These are phyloP conservation scores for Carpinus fangiana DNA, from an alignment of 306 rosid species.

Conservation along the genomic window DNA sequence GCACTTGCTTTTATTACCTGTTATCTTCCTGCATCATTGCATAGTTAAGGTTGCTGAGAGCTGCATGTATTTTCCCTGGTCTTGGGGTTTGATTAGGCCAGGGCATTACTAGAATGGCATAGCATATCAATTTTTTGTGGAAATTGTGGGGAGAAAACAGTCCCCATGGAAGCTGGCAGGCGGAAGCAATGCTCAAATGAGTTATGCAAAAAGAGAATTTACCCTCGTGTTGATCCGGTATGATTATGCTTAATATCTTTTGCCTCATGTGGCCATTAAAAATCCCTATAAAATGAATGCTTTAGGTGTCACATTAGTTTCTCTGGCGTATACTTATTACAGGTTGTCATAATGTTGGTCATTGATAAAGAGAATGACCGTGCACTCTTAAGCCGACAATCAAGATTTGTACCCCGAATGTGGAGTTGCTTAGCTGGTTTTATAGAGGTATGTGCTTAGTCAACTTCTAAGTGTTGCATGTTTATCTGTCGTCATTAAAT, in stretches of 20 bases:
- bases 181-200: constrained; percentile 79
- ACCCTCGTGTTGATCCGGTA: constrained; percentile 95
- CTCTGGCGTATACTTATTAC: constrained; percentile 20
- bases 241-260: constrained; percentile 24
- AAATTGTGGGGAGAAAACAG: constrained; percentile 75
- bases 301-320: constrained; percentile 24
- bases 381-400: constrained; percentile 65
- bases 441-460: constrained; percentile 58
- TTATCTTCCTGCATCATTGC: not conserved
- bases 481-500: not conserved
- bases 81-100: constrained; percentile 58
- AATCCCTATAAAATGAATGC: constrained; percentile 8
- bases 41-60: constrained; percentile 9
- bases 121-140: constrained; percentile 74
- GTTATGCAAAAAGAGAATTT: constrained; percentile 69
- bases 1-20: not conserved
- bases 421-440: constrained; percentile 95
- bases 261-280: constrained; percentile 17
- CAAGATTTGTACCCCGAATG: constrained; percentile 57
- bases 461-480: constrained; percentile 20
- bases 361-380: constrained; percentile 78
- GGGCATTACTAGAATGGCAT: constrained; percentile 91
- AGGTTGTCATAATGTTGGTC: constrained; percentile 94
- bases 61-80: constrained; percentile 15
- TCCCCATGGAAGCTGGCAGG: constrained; percentile 74